phyloP scores from a whole-genome alignment of 2,329 filamentous ascomycete genomes.

The Fonsecaea pugnacius region DNA sequence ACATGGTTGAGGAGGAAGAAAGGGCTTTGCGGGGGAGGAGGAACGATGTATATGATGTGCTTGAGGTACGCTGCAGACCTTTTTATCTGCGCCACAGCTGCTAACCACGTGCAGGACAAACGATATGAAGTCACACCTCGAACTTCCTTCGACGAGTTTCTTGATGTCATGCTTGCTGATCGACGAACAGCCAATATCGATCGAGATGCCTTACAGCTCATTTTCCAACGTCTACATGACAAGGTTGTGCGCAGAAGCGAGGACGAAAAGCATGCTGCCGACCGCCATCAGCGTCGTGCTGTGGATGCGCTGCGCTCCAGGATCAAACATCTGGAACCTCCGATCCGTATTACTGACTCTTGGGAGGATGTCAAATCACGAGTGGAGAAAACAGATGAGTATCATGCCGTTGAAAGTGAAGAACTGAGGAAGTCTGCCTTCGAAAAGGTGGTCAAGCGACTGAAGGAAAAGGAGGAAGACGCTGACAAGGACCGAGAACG shows the following conservation, averaged over 20 bases:
- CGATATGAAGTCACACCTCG: constrained; percentile 86
- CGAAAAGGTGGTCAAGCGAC: constrained; percentile 85
- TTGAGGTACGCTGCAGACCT: constrained; percentile 70
- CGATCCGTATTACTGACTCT: constrained; percentile 74
- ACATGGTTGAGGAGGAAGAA: constrained; percentile 91
- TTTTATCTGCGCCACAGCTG: constrained; percentile 10
- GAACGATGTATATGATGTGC: constrained; percentile 83
- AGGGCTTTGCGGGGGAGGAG: constrained; percentile 77
- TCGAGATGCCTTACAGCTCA: constrained; percentile 74
- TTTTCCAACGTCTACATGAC: constrained; percentile 86
- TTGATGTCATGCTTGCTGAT: constrained; percentile 79
- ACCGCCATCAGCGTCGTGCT: constrained; percentile 82
- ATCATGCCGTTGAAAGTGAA: constrained; percentile 78
- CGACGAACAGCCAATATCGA: constrained; percentile 86
- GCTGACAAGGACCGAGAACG: constrained; percentile 65
- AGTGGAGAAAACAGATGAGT: constrained; percentile 81
- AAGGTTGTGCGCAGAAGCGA: constrained; percentile 82
- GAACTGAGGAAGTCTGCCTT: constrained; percentile 82
- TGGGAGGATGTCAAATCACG: constrained; percentile 86
- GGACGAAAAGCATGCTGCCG: constrained; percentile 78
- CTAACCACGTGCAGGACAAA: constrained; percentile 70
- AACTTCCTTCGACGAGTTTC: constrained; percentile 88
- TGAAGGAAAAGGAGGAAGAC: constrained; percentile 91
- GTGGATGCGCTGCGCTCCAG: constrained; percentile 81
- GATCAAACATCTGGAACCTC: constrained; percentile 88